phyloP scores from a whole-genome alignment of 768 basidiomycete species.

The Botryobasidium botryosum region DNA sequence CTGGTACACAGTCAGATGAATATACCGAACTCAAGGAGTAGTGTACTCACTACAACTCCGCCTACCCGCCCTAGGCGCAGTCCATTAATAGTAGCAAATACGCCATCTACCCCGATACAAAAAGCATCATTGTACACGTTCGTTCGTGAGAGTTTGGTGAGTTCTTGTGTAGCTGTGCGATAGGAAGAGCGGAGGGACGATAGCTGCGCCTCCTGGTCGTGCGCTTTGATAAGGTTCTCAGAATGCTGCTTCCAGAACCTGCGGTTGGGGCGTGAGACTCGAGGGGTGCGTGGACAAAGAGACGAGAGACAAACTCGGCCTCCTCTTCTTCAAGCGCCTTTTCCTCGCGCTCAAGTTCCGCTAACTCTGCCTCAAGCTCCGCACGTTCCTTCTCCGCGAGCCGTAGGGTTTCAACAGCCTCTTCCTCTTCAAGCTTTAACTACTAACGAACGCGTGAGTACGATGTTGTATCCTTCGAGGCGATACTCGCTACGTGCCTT shows the following conservation, averaged over 20 bases:
- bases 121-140: conserved; percentile 96
- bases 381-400: conserved; percentile 60
- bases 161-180: conserved; percentile 12
- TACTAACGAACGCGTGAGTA: conserved; percentile 4
- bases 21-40: too few species aligned
- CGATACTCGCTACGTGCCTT: conserved; percentile 23
- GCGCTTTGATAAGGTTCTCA: conserved; percentile 1
- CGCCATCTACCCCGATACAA: conserved; percentile 86
- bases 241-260: conserved; percentile 12
- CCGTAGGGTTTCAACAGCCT: conserved; percentile 58
- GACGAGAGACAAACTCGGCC: conserved; percentile 39
- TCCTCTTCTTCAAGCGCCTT: conserved; percentile 67
- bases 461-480: conserved; percentile 23
- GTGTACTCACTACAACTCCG: conserved; percentile 38
- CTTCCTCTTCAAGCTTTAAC: conserved; percentile 33
- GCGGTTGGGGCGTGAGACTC: not conserved
- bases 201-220: conserved; percentile 6
- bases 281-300: not conserved
- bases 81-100: conserved; percentile 96
- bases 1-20: conserved; percentile 20
- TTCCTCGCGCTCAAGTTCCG: conserved; percentile 58
- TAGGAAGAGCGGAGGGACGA: conserved; percentile 1
- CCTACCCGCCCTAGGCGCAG: conserved; percentile 79
- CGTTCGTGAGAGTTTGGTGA: conserved; percentile 59
- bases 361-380: conserved; percentile 57